phyloP scores from a whole-genome alignment of 768 basidiomycete genomes.

The Lactarius hengduanensis region DNA sequence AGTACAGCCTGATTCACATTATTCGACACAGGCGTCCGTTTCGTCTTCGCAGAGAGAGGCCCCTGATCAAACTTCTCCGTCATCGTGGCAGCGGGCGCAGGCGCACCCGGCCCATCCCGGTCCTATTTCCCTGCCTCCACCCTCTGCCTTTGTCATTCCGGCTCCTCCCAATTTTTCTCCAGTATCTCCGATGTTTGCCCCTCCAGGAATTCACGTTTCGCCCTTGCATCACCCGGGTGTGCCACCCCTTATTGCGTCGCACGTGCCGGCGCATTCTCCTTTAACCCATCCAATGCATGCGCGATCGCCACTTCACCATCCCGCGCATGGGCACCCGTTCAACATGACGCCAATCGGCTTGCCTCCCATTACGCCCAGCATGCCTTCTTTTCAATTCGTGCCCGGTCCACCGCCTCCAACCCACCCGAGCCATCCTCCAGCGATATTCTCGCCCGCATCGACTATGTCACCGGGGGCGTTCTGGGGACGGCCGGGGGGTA shows the following conservation, averaged over 20 bases:
- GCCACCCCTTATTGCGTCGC: constrained; percentile 9
- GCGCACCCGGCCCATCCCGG: constrained; percentile 61
- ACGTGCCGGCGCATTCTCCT: constrained; percentile 39
- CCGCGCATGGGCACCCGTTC: constrained; percentile 34
- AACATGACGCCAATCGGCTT: constrained; percentile 64
- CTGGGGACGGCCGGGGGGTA: constrained; percentile 58
- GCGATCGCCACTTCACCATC: constrained; percentile 42
- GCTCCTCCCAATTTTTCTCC: constrained; percentile 36
- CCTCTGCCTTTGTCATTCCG: constrained; percentile 44
- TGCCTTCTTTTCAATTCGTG: constrained; percentile 92
- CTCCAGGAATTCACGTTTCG: constrained; percentile 25
- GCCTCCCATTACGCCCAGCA: constrained; percentile 94
- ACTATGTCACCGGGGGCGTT: constrained; percentile 74
- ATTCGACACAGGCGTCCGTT: background rate
- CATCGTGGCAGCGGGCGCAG: constrained; percentile 27
- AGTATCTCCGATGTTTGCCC: constrained; percentile 33
- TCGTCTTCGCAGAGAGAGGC: constrained; percentile 13
- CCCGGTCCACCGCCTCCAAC: constrained; percentile 44
- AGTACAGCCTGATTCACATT: background rate
- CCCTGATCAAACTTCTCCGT: constrained; percentile 25
- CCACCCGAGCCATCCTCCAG: constrained; percentile 37
- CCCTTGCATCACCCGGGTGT: constrained; percentile 17
- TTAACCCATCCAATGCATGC: constrained; percentile 32
- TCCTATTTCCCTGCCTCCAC: constrained; percentile 66
- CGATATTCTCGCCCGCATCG: constrained; percentile 65